Evolutionary conservation across 2,329 filamentous ascomycete species (phyloP).

Genomic region (Chalara sp.): DNA sequence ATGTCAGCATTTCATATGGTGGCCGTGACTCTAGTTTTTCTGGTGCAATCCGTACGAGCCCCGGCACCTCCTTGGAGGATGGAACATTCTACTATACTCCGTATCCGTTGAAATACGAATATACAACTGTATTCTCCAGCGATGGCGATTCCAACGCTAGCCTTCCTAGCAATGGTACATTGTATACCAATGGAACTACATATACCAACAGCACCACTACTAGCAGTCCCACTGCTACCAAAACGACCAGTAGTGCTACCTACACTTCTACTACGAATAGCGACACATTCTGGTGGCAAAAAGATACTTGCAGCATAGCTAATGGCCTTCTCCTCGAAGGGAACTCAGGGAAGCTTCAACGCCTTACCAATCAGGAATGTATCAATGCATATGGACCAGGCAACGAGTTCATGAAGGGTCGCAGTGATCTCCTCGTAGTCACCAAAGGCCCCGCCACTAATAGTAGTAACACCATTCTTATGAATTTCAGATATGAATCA

Average conservation of each 20-base stretch:
- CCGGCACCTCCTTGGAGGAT: no score
- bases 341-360: slow-evolving; percentile 4
- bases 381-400: slow-evolving; percentile 14
- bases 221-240: no score
- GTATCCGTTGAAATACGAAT: no score
- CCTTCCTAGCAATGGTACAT: no score
- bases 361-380: slow-evolving; percentile 13
- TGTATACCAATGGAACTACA: no score
- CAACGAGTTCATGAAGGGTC: slow-evolving; percentile 7
- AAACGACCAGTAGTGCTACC: not conserved
- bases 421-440: slow-evolving; percentile 14
- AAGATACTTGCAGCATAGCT: slow-evolving; percentile 4
- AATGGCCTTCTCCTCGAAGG: slow-evolving; percentile 4
- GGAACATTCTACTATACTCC: no score
- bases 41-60: no score
- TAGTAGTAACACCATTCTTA: slow-evolving; percentile 9
- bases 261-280: not conserved
- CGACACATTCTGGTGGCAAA: slow-evolving; percentile 5
- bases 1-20: no score
- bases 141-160: no score
- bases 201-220: no score
- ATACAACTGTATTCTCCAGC: no score
- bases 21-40: no score
- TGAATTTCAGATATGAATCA: slow-evolving; percentile 12
- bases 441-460: slow-evolving; percentile 11